A percentile compares a stretch with the other conserved stretches of the same genome.
Evolutionary conservation across 2,329 filamentous ascomycete genomes (phyloP).

Genomic region (Penicillium brasilianum): DNA sequence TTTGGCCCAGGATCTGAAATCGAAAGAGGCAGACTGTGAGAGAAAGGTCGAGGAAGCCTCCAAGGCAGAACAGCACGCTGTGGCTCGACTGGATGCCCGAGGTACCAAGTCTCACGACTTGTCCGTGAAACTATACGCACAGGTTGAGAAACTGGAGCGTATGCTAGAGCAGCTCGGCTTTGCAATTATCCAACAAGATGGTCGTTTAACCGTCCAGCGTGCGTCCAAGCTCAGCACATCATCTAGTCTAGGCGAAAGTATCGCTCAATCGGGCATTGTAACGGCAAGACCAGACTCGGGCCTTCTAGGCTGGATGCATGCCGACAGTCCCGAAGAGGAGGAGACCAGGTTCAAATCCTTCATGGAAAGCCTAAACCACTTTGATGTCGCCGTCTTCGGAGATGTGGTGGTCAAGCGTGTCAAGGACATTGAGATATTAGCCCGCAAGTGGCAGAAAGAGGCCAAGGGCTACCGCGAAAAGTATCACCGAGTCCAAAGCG

Average conservation of each 20-base stretch:
- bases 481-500: constrained; percentile 77
- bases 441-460: constrained; percentile 91
- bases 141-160: constrained; percentile 81
- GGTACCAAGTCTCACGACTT: constrained; percentile 78
- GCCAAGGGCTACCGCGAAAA: constrained; percentile 85
- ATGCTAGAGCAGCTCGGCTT: constrained; percentile 89
- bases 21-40: constrained; percentile 72
- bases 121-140: constrained; percentile 78
- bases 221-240: constrained; percentile 59
- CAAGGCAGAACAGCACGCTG: constrained; percentile 41
- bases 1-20: constrained; percentile 75
- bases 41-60: constrained; percentile 57
- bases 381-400: constrained; percentile 82
- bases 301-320: constrained; percentile 81
- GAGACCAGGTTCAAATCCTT: constrained; percentile 75
- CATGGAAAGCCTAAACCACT: constrained; percentile 72
- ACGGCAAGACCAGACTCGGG: constrained; percentile 65
- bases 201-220: constrained; percentile 76
- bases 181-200: constrained; percentile 74
- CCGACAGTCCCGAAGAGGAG: constrained; percentile 68
- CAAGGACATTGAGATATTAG: constrained; percentile 90
- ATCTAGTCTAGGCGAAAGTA: constrained; percentile 41
- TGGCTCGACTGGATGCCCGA: constrained; percentile 69
- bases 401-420: constrained; percentile 87
- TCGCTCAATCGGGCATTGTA: constrained; percentile 42